These are phyloP conservation scores for Podospora didyma DNA, from an alignment of 495 filamentous ascomycete genomes.

Conservation along the genomic window DNA sequence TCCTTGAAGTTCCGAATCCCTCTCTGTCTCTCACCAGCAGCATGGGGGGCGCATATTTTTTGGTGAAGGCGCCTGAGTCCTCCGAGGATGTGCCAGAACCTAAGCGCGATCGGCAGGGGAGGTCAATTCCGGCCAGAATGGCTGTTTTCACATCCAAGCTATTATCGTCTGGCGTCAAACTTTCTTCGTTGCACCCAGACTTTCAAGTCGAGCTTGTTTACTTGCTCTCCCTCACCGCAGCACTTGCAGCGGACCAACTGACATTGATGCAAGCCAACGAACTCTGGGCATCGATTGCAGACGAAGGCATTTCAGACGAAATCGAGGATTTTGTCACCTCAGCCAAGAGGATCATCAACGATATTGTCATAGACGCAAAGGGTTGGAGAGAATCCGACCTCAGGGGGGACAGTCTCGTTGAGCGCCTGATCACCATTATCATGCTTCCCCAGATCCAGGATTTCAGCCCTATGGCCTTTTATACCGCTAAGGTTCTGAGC, in stretches of 20 bases:
- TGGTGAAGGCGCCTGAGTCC: constrained; percentile 48
- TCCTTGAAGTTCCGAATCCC: constrained; percentile 52
- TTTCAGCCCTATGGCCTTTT: constrained; percentile 37
- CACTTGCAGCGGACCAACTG: constrained; percentile 43
- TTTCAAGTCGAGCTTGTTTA: constrained; percentile 37
- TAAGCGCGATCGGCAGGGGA: constrained; percentile 59
- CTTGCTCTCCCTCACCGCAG: constrained; percentile 35
- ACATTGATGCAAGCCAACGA: constrained; percentile 26
- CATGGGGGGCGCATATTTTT: constrained; percentile 64
- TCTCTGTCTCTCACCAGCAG: constrained; percentile 69
- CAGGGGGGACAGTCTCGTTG: constrained; percentile 22
- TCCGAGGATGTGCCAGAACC: constrained; percentile 10
- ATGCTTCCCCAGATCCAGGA: constrained; percentile 30
- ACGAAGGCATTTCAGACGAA: constrained; percentile 52
- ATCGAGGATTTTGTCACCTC: constrained; percentile 58
- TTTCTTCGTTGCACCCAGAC: constrained; percentile 25
- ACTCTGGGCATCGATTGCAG: constrained; percentile 31
- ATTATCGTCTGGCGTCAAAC: constrained; percentile 33
- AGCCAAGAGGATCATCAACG: constrained; percentile 50
- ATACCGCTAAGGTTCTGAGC: constrained; percentile 45
- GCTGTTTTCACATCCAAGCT: constrained; percentile 60
- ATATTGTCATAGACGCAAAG: constrained; percentile 34
- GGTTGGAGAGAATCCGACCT: constrained; percentile 29
- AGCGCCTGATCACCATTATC: constrained; percentile 32
- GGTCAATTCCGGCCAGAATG: constrained; percentile 70